These are phyloP conservation scores for Penicilliopsis zonata DNA, from an alignment of 495 filamentous ascomycete genomes.

Conservation along the genomic window DNA sequence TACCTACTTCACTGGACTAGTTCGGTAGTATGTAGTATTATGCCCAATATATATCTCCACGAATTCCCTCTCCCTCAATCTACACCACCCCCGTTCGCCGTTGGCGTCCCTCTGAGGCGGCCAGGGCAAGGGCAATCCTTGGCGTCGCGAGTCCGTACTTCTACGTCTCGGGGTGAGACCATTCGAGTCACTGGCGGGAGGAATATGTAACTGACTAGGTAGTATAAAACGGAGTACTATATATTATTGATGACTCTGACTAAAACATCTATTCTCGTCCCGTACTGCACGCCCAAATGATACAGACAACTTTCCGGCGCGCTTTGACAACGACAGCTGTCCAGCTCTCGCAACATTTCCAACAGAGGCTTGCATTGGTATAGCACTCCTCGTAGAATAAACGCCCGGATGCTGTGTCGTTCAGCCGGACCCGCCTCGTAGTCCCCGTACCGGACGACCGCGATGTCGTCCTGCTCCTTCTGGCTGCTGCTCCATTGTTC, in stretches of 20 bases:
- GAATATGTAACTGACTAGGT: constrained; percentile 72
- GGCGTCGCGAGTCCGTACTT: constrained; percentile 72
- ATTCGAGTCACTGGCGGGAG: constrained; percentile 74
- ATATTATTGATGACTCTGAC: no score
- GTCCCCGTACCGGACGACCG: constrained; percentile 23
- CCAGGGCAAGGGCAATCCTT: constrained; percentile 63
- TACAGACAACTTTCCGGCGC: no score
- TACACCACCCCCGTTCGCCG: no score
- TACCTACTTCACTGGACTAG: no score
- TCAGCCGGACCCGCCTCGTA: constrained; percentile 27
- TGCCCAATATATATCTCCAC: no score
- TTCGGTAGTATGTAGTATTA: no score
- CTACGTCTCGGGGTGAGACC: constrained; percentile 73
- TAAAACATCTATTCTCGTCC: no score
- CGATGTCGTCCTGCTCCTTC: constrained; percentile 7
- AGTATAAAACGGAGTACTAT: not conserved
- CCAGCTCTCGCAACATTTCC: no score
- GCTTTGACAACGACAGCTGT: no score
- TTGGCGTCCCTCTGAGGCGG: constrained; percentile 66
- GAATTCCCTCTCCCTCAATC: no score
- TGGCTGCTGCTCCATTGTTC: constrained; percentile 24
- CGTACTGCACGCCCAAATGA: not conserved
- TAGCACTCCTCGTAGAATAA: constrained; percentile 18
- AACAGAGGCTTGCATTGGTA: constrained; percentile 19
- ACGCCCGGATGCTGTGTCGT: constrained; percentile 19